Evolutionary conservation across 2,329 filamentous ascomycete species (phyloP), one percentile per base, ranked within the genome.

Genomic region (Xylaria sp.): DNA sequence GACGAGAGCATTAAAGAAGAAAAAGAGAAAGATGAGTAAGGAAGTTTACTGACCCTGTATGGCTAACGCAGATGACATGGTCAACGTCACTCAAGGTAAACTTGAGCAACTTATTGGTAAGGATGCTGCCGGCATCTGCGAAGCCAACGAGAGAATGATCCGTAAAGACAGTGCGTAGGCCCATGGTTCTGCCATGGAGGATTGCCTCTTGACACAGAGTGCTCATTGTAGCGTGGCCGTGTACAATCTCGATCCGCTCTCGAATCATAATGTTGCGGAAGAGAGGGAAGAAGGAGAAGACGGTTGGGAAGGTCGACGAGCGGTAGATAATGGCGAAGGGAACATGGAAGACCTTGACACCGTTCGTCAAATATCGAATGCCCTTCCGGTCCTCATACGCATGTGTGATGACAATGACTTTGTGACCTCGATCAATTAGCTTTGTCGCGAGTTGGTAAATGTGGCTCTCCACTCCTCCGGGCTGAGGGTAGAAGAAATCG

Each of bases 401-500:
- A 81, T 99, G 96, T 0, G 96, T 99, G 78, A 99, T 96, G 78
- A 99, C 92, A 72, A 99, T 93, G 76, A 99, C 95, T 83, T 98
- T 98, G 85, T 99, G 96, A 50, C 96, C 96, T 50, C 96, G 93
- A 81, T 99, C 95, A 74, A 98, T 94, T 74, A 99, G 89, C 87
- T 98, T 99, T 66, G 92, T 93, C 39, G 95, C 96, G 50, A 99
- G 86, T 81, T 99, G 96, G 84, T 99, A 99, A 76, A 99, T 98
- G 82, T 99, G 96, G 81, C 94, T 97, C 84, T 99, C 96, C 73
- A 99, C 90, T 76, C 96, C 96, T 78, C 96, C 94, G 62, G 96
- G 95, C 78, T 98, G 95, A 15, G 96, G 96, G 80, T 97, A 99
- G 90, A 99, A 99, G 87, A 97, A 98, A 86, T 99, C 96, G 88